A percentile compares a stretch with the other conserved stretches of the same genome.
Conservation (phyloP, 2,329 filamentous ascomycete species). For the Tolypocladium tropicale region DNA sequence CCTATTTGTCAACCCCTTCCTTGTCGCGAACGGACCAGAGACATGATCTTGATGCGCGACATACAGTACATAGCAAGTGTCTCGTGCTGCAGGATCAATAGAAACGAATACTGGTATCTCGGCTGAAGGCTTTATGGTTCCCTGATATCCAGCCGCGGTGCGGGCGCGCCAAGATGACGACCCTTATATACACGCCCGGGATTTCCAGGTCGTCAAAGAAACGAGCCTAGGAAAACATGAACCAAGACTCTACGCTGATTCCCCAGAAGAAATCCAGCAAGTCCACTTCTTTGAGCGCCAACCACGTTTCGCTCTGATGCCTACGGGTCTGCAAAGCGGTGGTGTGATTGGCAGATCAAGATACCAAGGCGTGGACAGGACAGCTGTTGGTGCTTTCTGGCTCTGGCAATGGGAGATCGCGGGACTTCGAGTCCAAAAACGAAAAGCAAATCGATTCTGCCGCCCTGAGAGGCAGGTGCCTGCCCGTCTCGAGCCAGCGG, state of each 20-base stretch:
- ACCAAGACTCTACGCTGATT: not conserved
- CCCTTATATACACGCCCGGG: not conserved
- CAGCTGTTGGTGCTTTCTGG: not conserved
- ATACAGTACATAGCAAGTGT: not conserved
- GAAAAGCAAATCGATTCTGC: not conserved
- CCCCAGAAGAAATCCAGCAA: no score
- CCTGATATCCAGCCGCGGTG: not conserved
- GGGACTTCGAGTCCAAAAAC: not conserved
- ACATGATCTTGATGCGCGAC: not conserved
- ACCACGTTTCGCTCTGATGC: not conserved
- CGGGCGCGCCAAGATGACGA: not conserved
- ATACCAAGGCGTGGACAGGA: not conserved
- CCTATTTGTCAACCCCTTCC: not conserved
- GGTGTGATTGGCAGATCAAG: not conserved
- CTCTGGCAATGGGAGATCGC: not conserved
- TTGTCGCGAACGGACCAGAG: not conserved
- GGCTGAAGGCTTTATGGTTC: not conserved
- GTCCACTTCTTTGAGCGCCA: not conserved
- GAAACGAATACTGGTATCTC: not conserved
- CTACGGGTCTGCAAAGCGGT: not conserved
- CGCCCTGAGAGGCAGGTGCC: not conserved
- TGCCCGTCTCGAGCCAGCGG: not conserved
- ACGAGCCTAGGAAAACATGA: not conserved
- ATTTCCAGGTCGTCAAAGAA: not conserved
- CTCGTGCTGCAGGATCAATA: not conserved